Percentiles rank a stretch among this genome's conserved stretches.
These are phyloP conservation scores for Akanthomyces dipterigenus DNA, from an alignment of 2,329 filamentous ascomycete genomes.

Conservation along the genomic window DNA sequence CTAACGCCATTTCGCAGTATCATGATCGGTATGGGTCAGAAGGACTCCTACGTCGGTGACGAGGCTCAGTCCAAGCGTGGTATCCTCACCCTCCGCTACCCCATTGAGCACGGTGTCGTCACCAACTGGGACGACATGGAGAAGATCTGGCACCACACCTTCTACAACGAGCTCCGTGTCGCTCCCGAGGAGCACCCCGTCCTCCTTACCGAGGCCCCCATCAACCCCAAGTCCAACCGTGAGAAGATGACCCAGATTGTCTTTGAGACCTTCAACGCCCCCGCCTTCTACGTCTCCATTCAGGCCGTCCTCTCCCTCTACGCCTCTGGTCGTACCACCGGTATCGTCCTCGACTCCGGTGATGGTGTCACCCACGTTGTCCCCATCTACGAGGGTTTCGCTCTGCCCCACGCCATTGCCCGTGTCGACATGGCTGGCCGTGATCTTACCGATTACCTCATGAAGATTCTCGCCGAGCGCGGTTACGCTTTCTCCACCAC, in stretches of 20 bases:
- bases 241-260: conserved; percentile 99
- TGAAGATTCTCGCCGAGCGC: conserved; percentile 99
- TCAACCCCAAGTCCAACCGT: conserved; percentile 99
- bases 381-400: conserved; percentile 99
- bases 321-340: conserved; percentile 99
- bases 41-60: conserved; percentile 99
- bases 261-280: conserved; percentile 99
- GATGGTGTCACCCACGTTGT: conserved; percentile 99
- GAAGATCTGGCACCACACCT: conserved; percentile 99
- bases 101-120: conserved; percentile 99
- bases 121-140: conserved; percentile 99
- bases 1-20: conserved; percentile 56
- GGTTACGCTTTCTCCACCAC: conserved; percentile 99
- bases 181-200: conserved; percentile 99
- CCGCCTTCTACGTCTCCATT: conserved; percentile 99
- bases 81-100: conserved; percentile 99
- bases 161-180: conserved; percentile 99
- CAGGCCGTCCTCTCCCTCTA: conserved; percentile 99
- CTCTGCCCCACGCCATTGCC: conserved; percentile 98
- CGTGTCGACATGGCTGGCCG: conserved; percentile 99
- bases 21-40: conserved; percentile 99
- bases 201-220: conserved; percentile 96
- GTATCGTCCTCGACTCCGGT: conserved; percentile 99
- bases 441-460: conserved; percentile 99
- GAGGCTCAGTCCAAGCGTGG: conserved; percentile 99